A percentile compares a stretch with the other conserved stretches of the same genome.
phyloP scores from a whole-genome alignment of 164 flowering plant genomes.

The Platanus orientalis region DNA sequence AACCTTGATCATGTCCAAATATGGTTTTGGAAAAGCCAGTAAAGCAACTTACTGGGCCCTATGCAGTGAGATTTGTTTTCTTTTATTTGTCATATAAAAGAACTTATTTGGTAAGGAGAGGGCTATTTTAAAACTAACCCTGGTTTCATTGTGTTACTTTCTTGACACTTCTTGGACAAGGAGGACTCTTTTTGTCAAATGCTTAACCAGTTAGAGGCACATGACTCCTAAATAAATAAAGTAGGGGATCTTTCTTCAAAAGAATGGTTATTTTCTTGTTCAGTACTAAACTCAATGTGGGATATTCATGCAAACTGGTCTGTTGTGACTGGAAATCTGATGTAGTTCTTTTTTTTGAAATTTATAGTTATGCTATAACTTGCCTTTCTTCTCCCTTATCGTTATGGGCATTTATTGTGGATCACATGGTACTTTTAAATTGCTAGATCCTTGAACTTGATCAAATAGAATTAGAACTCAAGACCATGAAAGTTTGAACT shows the following conservation, averaged over 20 bases:
- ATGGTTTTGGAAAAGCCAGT: neutral
- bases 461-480: neutral
- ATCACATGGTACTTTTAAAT: neutral
- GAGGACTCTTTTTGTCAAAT: neutral
- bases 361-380: too few relatives aligned
- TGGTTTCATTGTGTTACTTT: neutral
- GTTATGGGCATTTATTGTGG: neutral
- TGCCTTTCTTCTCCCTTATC: neutral
- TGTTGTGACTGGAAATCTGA: too few relatives aligned
- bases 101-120: neutral
- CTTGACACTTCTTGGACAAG: neutral
- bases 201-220: neutral
- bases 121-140: neutral
- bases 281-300: too few relatives aligned
- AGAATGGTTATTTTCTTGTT: too few relatives aligned
- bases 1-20: neutral
- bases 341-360: too few relatives aligned
- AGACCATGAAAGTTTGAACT: neutral
- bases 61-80: neutral
- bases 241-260: neutral
- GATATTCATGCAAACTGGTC: too few relatives aligned
- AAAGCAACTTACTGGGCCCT: neutral
- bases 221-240: neutral
- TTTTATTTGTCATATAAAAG: neutral
- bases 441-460: neutral